Percentiles rank a stretch among this genome's conserved stretches.
Conservation (phyloP, 345 rosid genomes). For the Eucalyptus shirleyi region DNA sequence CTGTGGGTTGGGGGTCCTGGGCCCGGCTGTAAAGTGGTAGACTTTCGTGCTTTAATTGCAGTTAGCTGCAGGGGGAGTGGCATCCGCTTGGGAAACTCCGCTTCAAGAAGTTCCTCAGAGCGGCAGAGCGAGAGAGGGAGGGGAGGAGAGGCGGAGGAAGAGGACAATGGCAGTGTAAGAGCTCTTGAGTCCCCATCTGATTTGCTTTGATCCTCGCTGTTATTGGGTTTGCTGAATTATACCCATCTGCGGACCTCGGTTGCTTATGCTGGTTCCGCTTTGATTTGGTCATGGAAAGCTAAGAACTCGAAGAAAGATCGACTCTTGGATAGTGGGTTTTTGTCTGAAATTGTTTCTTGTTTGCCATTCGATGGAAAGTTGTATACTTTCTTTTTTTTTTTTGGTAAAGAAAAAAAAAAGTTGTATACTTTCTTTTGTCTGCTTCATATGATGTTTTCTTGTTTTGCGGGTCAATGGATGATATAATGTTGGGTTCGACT, state of each 20-base stretch:
- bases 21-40: background rate
- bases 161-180: background rate
- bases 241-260: background rate
- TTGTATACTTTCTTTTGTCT: background rate
- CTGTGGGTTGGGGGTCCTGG: background rate
- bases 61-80: background rate
- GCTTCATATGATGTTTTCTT: background rate
- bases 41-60: background rate
- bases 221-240: background rate
- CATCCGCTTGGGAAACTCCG: background rate
- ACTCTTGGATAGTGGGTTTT: background rate
- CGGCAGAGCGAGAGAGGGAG: background rate
- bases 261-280: background rate
- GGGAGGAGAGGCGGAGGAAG: background rate
- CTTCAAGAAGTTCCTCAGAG: background rate
- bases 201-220: background rate
- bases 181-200: background rate
- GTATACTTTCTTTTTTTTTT: too few relatives aligned
- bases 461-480: background rate
- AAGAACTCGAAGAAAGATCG: background rate
- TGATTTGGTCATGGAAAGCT: background rate
- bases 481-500: background rate
- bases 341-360: background rate
- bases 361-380: background rate
- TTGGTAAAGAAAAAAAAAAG: too few relatives aligned